Base-by-base conservation (phyloP, 495 filamentous ascomycete genomes). In the Peziza echinospora region DNA sequence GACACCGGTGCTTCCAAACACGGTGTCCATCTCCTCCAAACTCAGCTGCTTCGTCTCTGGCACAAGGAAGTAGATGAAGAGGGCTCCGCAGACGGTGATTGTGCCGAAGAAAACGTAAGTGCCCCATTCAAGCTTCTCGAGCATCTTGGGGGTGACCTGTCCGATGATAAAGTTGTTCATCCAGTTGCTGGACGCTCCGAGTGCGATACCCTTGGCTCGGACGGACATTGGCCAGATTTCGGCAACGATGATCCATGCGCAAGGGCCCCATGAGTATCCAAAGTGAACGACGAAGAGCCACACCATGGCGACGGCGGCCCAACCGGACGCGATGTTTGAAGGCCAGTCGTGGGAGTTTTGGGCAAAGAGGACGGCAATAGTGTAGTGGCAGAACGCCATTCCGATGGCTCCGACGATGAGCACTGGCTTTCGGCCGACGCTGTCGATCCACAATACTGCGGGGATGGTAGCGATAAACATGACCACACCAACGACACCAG, bases 281-380 rank as follows among this genome's bases (percentile, higher is more conserved):
- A 86, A 89, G 56, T 83, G 77, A 37, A 82, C 64, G 53, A 84
- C 78, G 54, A 83, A 89, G 24, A 86, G 69, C 70, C 80, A 89
- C 48, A 89, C 78, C 69, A 86, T 83, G 48, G 66, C 74, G 16
- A 84, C 76, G 5, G 77, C 81, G 3, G 67, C 81, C 81, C 82
- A 89, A 0, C 80, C 82, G 5, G 77, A 78, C 0, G 71, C 71
- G 17, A 62, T 56, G 49, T 89, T 72, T 6, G 56, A 53, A 1
- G 60, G 53, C 70, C 80, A 77, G 25, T 65, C 59, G 50, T 75
- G 47, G 5, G 75, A 63, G 61, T 78, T 74, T 46, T 66, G 73
- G 40, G 73, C 81, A 10, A 82, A 67, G 53, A 87, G 77, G 49
- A 72, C 68, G 28, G 79, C 80, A 45, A 89, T 77, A 61, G 85